Conservation (phyloP, 768 basidiomycete species). For the Termitomyces sp. region DNA sequence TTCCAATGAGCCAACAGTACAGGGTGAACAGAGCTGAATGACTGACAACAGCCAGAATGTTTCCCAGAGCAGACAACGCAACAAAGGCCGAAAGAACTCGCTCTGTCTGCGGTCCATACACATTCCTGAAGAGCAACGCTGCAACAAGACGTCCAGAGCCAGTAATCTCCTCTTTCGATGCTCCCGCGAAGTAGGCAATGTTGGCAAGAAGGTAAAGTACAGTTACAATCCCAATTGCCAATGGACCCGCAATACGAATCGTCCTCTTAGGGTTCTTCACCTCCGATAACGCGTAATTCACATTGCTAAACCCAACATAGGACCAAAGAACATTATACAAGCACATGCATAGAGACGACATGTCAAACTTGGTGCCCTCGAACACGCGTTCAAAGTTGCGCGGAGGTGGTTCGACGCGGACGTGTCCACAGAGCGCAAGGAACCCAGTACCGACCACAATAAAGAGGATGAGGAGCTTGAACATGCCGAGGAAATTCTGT, state of each 20-base stretch:
- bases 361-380: conserved; percentile 30
- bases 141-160: conserved; percentile 56
- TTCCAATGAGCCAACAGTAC: background rate
- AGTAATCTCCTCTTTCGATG: conserved; percentile 58
- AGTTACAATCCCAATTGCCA: conserved; percentile 49
- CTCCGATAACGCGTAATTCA: conserved; percentile 64
- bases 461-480: conserved; percentile 43
- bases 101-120: conserved; percentile 52
- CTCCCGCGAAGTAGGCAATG: conserved; percentile 63
- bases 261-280: conserved; percentile 57
- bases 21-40: background rate
- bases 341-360: conserved; percentile 38
- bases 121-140: conserved; percentile 59
- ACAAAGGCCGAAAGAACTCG: conserved; percentile 20
- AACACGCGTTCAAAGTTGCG: conserved; percentile 22
- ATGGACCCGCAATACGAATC: conserved; percentile 57
- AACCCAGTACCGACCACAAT: conserved; percentile 41
- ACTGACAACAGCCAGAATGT: conserved; percentile 38
- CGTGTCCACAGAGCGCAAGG: conserved; percentile 28
- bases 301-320: conserved; percentile 60
- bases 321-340: conserved; percentile 42
- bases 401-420: conserved; percentile 18
- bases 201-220: conserved; percentile 57
- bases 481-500: conserved; percentile 51
- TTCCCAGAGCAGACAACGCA: conserved; percentile 43